Base-by-base conservation (phyloP, 2,329 filamentous ascomycete species). In the Diatrype stigma region DNA sequence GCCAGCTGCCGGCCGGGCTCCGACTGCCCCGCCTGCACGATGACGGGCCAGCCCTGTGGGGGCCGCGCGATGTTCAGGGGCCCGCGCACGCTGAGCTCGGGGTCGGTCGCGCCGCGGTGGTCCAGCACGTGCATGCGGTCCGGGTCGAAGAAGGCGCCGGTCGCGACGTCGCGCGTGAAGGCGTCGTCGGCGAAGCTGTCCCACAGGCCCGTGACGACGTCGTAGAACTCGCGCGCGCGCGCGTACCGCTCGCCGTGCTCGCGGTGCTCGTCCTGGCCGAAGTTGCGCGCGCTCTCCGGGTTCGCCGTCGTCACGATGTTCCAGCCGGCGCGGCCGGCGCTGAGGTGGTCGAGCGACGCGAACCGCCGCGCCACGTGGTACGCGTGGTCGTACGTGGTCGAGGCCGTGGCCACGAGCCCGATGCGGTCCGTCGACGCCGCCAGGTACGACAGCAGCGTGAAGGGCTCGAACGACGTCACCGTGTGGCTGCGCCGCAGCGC, bases 401-500 rank as follows among this genome's bases (percentile, higher is more conserved):
- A 78, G 0, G 77, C 78, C 0, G 78, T 81, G 1, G 78, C 74
- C 0, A 75, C 78, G 3, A 81, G 75, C 0, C 75, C 77, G 28
- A 80, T 80, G 47, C 69, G 73, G 0, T 72, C 68, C 0, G 77
- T 80, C 0, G 77, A 73, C 0, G 69, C 63, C 0, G 76, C 76
- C 0, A 80, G 63, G 0, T 76, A 76, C 3, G 75, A 77, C 2
- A 80, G 68, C 2, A 80, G 61, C 0, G 77, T 80, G 56, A 80
- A 79, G 0, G 77, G 78, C 56, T 82, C 79, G 51, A 81, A 82
- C 0, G 78, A 81, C 0, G 78, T 81, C 1, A 80, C 76, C 0
- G 79, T 82, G 48, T 82, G 79, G 53, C 77, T 81, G 28, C 79
- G 75, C 56, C 78, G 78, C 11, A 82, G 67, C 1, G 79, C 79